Conservation (phyloP, 2,329 filamentous ascomycete species). For the Polytolypa hystricis region DNA sequence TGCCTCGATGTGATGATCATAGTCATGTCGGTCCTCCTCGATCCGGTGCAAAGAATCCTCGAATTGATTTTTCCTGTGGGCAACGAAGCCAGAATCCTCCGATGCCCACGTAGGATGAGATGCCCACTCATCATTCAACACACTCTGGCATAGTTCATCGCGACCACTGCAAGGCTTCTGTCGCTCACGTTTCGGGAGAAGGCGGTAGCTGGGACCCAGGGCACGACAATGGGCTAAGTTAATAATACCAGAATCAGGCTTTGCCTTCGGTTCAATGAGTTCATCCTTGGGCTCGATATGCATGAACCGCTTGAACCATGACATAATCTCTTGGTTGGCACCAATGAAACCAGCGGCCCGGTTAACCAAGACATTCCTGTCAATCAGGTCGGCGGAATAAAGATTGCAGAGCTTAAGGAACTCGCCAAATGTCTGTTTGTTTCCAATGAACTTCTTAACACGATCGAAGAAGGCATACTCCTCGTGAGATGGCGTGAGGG, state of each 20-base stretch:
- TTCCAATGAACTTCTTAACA: conserved; percentile 90
- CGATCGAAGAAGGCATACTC: conserved; percentile 92
- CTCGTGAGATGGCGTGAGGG: conserved; percentile 64
- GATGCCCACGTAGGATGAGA: conserved; percentile 98
- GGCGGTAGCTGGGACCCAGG: conserved; percentile 88
- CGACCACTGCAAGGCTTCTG: conserved; percentile 87
- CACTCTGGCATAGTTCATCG: conserved; percentile 84
- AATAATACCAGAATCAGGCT: conserved; percentile 64
- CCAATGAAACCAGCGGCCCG: conserved; percentile 80
- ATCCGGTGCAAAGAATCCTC: conserved; percentile 93
- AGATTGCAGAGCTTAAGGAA: conserved; percentile 96
- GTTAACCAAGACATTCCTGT: conserved; percentile 68
- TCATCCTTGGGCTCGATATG: conserved; percentile 61
- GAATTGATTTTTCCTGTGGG: conserved; percentile 89
- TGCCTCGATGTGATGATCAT: conserved; percentile 95
- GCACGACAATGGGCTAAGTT: conserved; percentile 90
- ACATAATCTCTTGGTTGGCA: conserved; percentile 77
- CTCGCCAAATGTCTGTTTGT: conserved; percentile 85
- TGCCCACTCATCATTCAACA: conserved; percentile 96
- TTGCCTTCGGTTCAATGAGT: conserved; percentile 65
- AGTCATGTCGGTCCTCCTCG: conserved; percentile 95
- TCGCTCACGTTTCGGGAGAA: conserved; percentile 81
- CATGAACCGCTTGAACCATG: conserved; percentile 77
- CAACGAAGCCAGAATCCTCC: conserved; percentile 94
- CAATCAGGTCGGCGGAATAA: conserved; percentile 86